Conservation (phyloP, 768 basidiomycete species). For the Hydnum rufescens region DNA sequence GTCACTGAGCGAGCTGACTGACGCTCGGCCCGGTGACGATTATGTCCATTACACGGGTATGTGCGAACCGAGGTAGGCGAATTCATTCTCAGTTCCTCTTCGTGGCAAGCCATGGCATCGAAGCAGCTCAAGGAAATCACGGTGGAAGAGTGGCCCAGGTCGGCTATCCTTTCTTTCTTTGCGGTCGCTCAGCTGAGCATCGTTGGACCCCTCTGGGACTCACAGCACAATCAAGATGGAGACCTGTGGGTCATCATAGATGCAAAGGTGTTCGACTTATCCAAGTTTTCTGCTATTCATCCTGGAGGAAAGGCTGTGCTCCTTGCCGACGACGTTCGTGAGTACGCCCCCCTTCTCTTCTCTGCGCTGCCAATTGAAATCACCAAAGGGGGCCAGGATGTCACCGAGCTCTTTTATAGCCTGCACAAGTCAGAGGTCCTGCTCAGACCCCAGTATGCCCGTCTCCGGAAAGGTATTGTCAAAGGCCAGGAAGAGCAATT, state of each 20-base stretch:
- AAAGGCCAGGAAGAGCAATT: slow-evolving; percentile 36
- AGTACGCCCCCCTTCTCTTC: slow-evolving; percentile 11
- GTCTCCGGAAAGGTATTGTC: slow-evolving; percentile 46
- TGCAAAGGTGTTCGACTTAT: slow-evolving; percentile 62
- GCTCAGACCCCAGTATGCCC: slow-evolving; percentile 46
- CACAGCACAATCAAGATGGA: slow-evolving; percentile 52
- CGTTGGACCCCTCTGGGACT: background rate
- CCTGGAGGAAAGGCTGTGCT: slow-evolving; percentile 68
- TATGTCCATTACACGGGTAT: no score
- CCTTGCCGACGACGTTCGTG: slow-evolving; percentile 46
- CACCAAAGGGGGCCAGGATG: slow-evolving; percentile 41
- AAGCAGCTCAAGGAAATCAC: slow-evolving; percentile 7
- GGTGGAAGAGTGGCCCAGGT: slow-evolving; percentile 48
- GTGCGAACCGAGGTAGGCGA: no score
- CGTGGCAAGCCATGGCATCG: no score
- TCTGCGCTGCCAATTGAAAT: background rate
- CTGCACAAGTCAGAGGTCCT: slow-evolving; percentile 73
- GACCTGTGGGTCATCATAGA: slow-evolving; percentile 81
- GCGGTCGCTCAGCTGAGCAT: background rate
- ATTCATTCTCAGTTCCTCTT: no score
- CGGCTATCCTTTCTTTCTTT: slow-evolving; percentile 16
- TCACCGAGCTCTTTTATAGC: slow-evolving; percentile 66
- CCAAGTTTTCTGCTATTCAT: slow-evolving; percentile 65
- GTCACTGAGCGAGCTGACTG: no score
- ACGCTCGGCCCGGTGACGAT: no score